Percentiles rank a stretch among this genome's conserved stretches.
Conservation (phyloP, 148 eudicot genomes). For the Simmondsia chinensis region DNA sequence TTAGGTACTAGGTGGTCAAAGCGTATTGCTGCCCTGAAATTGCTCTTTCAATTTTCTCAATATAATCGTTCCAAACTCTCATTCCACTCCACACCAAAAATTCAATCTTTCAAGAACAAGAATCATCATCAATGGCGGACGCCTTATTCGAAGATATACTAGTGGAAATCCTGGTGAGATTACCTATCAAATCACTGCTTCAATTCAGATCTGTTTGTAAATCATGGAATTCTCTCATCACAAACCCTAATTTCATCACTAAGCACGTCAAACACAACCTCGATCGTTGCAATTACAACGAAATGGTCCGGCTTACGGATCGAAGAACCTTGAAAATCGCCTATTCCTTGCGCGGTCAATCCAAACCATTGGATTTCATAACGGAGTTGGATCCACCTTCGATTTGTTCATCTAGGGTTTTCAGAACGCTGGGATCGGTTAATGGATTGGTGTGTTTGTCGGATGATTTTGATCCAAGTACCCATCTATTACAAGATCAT, state of each 20-base stretch:
- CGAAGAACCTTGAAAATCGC: background rate
- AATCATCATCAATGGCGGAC: too few species aligned
- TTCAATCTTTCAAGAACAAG: too few species aligned
- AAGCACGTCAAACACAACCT: background rate
- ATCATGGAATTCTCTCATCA: background rate
- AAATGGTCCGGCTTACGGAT: background rate
- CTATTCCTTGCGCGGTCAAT: background rate
- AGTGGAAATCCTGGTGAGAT: background rate
- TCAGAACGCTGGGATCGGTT: background rate
- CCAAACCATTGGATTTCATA: background rate
- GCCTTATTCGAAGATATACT: background rate
- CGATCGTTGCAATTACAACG: background rate
- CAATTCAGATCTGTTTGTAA: conserved; percentile 1
- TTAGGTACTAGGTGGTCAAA: too few species aligned
- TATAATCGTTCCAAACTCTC: too few species aligned
- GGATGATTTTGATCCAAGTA: too few species aligned
- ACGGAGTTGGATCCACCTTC: background rate
- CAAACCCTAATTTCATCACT: background rate
- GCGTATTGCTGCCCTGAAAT: too few species aligned
- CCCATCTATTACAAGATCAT: too few species aligned
- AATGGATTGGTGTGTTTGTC: background rate
- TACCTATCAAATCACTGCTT: background rate
- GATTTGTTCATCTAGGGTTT: background rate
- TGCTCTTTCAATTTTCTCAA: too few species aligned
- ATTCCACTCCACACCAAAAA: too few species aligned